A percentile compares a stretch with the other conserved stretches of the same genome.
Evolutionary conservation across 306 rosid species (phyloP).

Genomic region (Phaseolus lunatus): DNA sequence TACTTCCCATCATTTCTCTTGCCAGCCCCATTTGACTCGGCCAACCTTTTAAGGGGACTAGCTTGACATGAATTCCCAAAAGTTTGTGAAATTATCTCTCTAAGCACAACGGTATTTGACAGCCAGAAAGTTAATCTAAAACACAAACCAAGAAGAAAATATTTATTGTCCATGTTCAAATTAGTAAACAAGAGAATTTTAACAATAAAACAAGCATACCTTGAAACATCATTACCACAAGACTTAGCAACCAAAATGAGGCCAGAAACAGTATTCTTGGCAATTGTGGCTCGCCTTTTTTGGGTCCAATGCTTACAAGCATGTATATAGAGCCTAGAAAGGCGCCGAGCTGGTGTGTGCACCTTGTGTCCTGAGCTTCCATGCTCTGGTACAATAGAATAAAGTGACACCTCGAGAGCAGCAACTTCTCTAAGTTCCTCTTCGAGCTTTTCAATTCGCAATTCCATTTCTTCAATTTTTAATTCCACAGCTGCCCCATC

Average conservation of each 20-base stretch:
- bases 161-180: conserved; percentile 37
- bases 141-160: conserved; percentile 37
- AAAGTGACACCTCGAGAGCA: conserved; percentile 92
- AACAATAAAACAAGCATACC: conserved; percentile 53
- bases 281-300: conserved; percentile 72
- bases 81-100: conserved; percentile 79
- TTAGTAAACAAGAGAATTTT: conserved; percentile 14
- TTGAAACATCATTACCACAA: conserved; percentile 93
- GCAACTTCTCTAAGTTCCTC: conserved; percentile 99
- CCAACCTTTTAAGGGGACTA: conserved; percentile 52
- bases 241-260: conserved; percentile 90
- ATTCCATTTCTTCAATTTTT: conserved; percentile 81
- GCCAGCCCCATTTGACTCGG: conserved; percentile 59
- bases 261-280: conserved; percentile 84
- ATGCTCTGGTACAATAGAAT: conserved; percentile 93
- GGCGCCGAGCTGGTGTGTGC: conserved; percentile 97
- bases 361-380: conserved; percentile 98
- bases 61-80: conserved; percentile 72
- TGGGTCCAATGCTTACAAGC: conserved; percentile 87
- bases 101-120: conserved; percentile 81
- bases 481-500: conserved; percentile 49
- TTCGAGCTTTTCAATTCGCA: conserved; percentile 80
- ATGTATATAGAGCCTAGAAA: conserved; percentile 86
- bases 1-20: conserved; percentile 62
- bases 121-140: conserved; percentile 93